phyloP scores from a whole-genome alignment of 805 yeast species.

The Lachancea quebecensis region DNA sequence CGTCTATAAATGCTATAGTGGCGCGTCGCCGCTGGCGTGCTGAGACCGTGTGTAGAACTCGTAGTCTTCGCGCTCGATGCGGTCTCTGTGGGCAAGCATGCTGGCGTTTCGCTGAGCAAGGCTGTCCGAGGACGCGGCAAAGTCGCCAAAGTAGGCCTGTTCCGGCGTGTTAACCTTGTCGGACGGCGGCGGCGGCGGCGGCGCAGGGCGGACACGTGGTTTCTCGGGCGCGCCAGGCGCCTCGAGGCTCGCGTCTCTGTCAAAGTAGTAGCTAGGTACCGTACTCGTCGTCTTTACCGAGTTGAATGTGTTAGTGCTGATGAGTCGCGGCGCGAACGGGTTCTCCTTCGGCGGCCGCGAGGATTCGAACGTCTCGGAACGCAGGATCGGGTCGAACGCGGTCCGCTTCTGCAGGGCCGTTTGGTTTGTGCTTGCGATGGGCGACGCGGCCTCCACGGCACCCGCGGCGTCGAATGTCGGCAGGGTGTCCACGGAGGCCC shows the following conservation, averaged over 20 bases:
- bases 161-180: conserved; percentile 1
- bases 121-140: not conserved
- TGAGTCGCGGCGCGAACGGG: not conserved
- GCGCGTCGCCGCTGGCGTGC: not conserved
- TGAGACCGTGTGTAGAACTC: conserved; percentile 2
- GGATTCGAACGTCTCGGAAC: conserved; percentile 1
- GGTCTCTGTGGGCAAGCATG: conserved; percentile 13
- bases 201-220: not conserved
- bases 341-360: not conserved
- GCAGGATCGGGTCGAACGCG: not conserved
- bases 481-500: not conserved
- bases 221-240: not conserved
- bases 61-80: conserved; percentile 19
- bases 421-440: not conserved
- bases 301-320: not conserved
- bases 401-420: not conserved
- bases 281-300: not conserved
- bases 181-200: not conserved
- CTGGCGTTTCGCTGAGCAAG: conserved; percentile 12
- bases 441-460: conserved; percentile 1
- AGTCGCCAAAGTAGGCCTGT: conserved; percentile 5
- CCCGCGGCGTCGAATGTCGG: not conserved
- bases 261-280: not conserved
- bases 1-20: too few relatives aligned
- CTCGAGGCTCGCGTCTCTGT: not conserved